A percentile compares a stretch with the other conserved stretches of the same genome.
phyloP scores from a whole-genome alignment of 495 filamentous ascomycete genomes.

The Recurvomyces mirabilis region DNA sequence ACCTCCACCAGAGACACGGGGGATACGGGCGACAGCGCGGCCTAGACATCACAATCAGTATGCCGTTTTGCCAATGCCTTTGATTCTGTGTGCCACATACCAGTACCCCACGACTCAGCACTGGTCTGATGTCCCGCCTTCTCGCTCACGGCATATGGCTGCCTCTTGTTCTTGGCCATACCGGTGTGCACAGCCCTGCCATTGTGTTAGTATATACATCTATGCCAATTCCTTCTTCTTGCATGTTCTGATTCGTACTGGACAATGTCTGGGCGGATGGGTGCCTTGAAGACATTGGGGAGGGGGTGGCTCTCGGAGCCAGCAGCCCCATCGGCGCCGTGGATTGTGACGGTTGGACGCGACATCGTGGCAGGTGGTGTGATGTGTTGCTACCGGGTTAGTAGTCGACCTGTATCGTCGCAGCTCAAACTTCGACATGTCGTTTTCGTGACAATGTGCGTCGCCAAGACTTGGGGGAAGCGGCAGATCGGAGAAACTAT shows the following conservation, averaged over 20 bases:
- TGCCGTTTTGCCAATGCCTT: conserved; percentile 20
- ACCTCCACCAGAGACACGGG: conserved; percentile 99
- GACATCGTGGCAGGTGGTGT: conserved; percentile 60
- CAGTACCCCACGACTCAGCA: conserved; percentile 99
- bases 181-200: conserved; percentile 80
- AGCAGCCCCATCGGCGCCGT: conserved; percentile 82
- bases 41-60: conserved; percentile 46
- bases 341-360: conserved; percentile 88
- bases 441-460: background rate
- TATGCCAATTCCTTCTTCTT: background rate
- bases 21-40: conserved; percentile 99
- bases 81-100: conserved; percentile 46
- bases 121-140: conserved; percentile 99
- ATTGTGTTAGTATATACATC: conserved; percentile 34
- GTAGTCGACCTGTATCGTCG: background rate
- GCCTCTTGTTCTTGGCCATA: conserved; percentile 99
- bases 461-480: too few relatives aligned
- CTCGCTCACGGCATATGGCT: conserved; percentile 99
- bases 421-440: background rate
- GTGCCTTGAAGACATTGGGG: conserved; percentile 85
- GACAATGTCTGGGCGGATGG: conserved; percentile 97
- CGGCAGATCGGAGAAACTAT: too few relatives aligned
- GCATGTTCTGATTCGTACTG: conserved; percentile 45
- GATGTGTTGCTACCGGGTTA: background rate
- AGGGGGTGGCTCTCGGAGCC: conserved; percentile 78